phyloP scores from a whole-genome alignment of 1,139 yeast genomes.

The Yamadazyma spencermartinsiae region DNA sequence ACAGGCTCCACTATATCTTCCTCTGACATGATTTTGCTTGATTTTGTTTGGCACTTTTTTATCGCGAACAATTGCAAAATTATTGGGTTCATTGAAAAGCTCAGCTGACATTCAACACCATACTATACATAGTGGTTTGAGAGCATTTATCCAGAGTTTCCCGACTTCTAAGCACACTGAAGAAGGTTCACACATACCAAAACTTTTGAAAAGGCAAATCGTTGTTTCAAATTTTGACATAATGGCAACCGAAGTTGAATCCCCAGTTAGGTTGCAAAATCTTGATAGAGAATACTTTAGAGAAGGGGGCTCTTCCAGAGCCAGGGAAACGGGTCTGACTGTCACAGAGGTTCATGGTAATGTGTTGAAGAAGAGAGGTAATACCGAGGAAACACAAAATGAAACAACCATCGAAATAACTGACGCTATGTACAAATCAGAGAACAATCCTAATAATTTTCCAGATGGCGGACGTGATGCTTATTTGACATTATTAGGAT shows the following conservation, averaged over 20 bases:
- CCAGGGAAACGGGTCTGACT: background rate
- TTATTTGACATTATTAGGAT: conserved; percentile 60
- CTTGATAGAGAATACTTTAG: background rate
- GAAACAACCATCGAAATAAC: conserved; percentile 6
- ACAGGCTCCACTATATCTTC: conserved; percentile 6
- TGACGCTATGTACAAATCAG: conserved; percentile 24
- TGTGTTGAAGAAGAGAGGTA: conserved; percentile 3
- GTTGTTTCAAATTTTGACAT: background rate
- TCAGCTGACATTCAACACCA: no score
- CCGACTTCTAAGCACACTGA: no score
- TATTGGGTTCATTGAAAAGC: no score
- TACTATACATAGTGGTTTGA: no score
- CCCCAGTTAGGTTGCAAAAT: conserved; percentile 1
- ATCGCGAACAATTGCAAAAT: no score
- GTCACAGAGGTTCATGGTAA: background rate
- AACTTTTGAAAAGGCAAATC: no score
- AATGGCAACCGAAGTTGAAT: background rate
- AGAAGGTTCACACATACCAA: no score
- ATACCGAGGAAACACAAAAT: background rate
- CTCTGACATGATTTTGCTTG: conserved; percentile 11
- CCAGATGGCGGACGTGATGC: conserved; percentile 69
- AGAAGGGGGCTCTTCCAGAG: background rate
- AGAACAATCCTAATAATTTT: conserved; percentile 29
- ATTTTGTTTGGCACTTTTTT: no score
- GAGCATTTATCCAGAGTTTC: no score